Conservation (phyloP, 2,329 filamentous ascomycete genomes). For the Fonsecaea nubica region DNA sequence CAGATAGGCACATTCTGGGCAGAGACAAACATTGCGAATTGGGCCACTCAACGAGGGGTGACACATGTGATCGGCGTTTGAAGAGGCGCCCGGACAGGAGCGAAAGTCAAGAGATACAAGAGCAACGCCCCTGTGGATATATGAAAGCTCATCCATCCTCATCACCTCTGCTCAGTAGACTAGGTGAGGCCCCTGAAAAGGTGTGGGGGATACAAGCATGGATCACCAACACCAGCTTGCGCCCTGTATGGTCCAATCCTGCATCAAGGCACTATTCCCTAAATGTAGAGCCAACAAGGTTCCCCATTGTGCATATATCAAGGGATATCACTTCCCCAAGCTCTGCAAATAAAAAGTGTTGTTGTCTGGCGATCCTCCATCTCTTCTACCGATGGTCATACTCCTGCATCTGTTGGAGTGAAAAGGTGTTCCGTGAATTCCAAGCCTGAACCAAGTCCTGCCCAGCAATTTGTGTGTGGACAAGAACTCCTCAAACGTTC, state of each 20-base stretch:
- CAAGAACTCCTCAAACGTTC: constrained; percentile 7
- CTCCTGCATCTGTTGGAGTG: background rate
- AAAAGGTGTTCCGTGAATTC: background rate
- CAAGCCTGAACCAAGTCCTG: constrained; percentile 9
- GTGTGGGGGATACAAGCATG: background rate
- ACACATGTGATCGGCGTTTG: constrained; percentile 24
- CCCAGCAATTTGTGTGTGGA: constrained; percentile 4
- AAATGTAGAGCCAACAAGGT: constrained; percentile 1
- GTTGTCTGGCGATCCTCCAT: background rate
- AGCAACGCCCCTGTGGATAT: background rate
- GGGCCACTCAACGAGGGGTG: constrained; percentile 14
- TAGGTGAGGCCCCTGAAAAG: background rate
- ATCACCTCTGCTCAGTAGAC: background rate
- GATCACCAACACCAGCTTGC: background rate
- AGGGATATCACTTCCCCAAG: background rate
- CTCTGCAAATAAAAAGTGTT: background rate
- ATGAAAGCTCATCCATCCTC: background rate
- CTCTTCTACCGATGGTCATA: background rate
- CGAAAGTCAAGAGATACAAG: background rate
- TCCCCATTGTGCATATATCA: background rate
- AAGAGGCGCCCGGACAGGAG: constrained; percentile 18
- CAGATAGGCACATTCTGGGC: constrained; percentile 27
- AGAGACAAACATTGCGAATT: constrained; percentile 13
- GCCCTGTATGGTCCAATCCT: background rate
- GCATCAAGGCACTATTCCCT: background rate